Conservation (phyloP, 2,329 filamentous ascomycete genomes). For the Aspergillus sp. region DNA sequence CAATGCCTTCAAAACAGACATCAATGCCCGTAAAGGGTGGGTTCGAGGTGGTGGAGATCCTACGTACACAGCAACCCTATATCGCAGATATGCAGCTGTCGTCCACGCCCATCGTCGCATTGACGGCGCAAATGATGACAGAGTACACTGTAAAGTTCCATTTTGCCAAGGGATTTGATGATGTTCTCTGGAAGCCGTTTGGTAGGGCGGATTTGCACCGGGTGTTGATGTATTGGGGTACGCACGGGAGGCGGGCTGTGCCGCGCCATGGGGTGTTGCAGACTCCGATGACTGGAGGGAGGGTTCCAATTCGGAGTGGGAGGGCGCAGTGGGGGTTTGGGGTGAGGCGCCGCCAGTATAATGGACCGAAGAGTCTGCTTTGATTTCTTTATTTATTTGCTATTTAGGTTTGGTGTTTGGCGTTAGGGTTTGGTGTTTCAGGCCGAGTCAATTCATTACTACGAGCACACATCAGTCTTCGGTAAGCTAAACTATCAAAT, state of each 20-base stretch:
- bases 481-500: not conserved
- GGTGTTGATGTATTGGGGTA: not conserved
- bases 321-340: not conserved
- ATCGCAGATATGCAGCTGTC: not conserved
- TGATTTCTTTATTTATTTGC: not conserved
- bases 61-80: slow-evolving; percentile 3
- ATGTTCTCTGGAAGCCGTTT: not conserved
- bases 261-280: not conserved
- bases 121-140: not conserved
- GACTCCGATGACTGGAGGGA: not conserved
- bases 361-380: not conserved
- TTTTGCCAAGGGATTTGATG: not conserved
- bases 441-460: too few relatives aligned
- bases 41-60: not conserved
- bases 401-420: too few relatives aligned
- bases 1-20: not conserved
- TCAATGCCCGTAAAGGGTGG: slow-evolving; percentile 8
- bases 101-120: not conserved
- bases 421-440: too few relatives aligned
- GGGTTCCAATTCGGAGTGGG: not conserved
- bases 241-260: not conserved
- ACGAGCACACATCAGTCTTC: too few relatives aligned
- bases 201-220: not conserved
- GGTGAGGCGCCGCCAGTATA: not conserved
- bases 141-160: too few relatives aligned